Percentiles rank a stretch among this genome's conserved stretches.
Evolutionary conservation across 371 early-diverging fungal genomes (phyloP).

Genomic region (Thermomucor indicae-seudaticae): DNA sequence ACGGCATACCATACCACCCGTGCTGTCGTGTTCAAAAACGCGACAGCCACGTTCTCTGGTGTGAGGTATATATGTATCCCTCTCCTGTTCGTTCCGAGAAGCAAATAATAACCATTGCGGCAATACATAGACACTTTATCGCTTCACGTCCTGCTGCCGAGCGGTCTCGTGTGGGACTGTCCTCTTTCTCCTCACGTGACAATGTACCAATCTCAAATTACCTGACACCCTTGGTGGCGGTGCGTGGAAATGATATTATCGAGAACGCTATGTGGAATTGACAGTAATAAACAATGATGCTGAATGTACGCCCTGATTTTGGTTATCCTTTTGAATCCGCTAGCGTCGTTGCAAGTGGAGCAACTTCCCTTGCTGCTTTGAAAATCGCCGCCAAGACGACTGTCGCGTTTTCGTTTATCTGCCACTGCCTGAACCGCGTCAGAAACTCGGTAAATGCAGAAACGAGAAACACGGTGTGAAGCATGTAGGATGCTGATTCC

Average conservation of each 20-base stretch:
- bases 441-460: conserved; percentile 85
- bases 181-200: conserved; percentile 82
- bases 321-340: conserved; percentile 63
- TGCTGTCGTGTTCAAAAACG: conserved; percentile 32
- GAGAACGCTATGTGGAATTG: neutral
- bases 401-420: conserved; percentile 73
- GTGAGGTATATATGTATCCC: conserved; percentile 30
- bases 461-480: too few relatives aligned
- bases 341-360: conserved; percentile 46
- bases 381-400: conserved; percentile 41
- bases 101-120: neutral
- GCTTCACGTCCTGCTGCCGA: conserved; percentile 22
- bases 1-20: conserved; percentile 31
- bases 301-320: conserved; percentile 63
- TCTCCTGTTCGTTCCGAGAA: neutral
- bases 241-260: conserved; percentile 40
- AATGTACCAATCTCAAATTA: conserved; percentile 89
- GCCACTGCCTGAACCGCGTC: conserved; percentile 84
- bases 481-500: too few relatives aligned
- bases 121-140: conserved; percentile 32
- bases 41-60: conserved; percentile 27
- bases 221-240: conserved; percentile 76
- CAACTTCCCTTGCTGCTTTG: conserved; percentile 39
- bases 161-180: conserved; percentile 55
- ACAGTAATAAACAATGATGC: conserved; percentile 9